A percentile compares a stretch with the other conserved stretches of the same genome.
phyloP scores from a whole-genome alignment of 176 grass and related monocot species.

The Avena sativa region DNA sequence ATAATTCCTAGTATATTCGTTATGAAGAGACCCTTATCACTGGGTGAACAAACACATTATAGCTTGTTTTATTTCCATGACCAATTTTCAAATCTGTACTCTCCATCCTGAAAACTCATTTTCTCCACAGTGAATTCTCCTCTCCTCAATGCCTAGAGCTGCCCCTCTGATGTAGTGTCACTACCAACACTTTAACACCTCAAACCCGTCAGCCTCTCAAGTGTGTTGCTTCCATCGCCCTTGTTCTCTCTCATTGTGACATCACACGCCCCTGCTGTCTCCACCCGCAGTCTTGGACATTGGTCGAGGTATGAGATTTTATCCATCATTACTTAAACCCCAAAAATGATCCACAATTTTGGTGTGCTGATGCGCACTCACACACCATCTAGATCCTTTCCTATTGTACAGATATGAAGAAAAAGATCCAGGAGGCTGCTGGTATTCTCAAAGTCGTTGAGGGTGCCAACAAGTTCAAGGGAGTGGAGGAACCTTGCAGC shows the following conservation, averaged over 20 bases:
- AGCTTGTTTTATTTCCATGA: background rate
- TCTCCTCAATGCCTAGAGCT: background rate
- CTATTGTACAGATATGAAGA: slow-evolving; percentile 43
- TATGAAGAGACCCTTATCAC: background rate
- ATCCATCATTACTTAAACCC: background rate
- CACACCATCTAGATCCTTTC: background rate
- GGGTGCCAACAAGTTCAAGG: slow-evolving; percentile 35
- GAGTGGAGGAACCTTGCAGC: slow-evolving; percentile 8
- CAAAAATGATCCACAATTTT: background rate
- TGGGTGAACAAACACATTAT: background rate
- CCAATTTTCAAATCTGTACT: background rate
- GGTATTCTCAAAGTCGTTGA: slow-evolving; percentile 48
- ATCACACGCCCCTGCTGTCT: background rate
- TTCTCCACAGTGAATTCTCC: background rate
- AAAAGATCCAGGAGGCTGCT: slow-evolving; percentile 42
- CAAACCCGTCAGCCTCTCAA: background rate
- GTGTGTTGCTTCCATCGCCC: background rate
- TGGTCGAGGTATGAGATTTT: background rate
- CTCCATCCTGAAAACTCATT: background rate
- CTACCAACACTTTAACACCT: background rate
- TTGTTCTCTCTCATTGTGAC: background rate
- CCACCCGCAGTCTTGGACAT: background rate
- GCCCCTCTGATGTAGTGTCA: background rate
- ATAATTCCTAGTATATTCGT: background rate
- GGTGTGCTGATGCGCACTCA: background rate